Conservation (phyloP, 2,329 filamentous ascomycete genomes). For the Aspergillus sp. region DNA sequence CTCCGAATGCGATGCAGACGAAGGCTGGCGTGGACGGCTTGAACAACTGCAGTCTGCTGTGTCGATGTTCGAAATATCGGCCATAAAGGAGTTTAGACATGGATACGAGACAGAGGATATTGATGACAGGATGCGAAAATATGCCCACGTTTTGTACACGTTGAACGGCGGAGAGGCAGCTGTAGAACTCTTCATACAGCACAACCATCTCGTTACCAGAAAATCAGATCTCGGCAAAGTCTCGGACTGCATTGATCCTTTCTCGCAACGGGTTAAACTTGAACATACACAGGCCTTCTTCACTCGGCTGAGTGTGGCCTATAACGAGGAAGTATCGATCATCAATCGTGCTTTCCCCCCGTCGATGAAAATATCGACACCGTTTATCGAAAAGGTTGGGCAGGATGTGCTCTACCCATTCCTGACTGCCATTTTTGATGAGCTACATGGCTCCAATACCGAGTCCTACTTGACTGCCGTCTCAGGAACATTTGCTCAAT, state of each 20-base stretch:
- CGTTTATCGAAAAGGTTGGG: conserved; percentile 77
- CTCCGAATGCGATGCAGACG: conserved; percentile 74
- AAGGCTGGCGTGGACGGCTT: conserved; percentile 71
- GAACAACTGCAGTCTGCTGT: conserved; percentile 74
- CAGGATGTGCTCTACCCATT: conserved; percentile 85
- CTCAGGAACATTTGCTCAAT: conserved; percentile 85
- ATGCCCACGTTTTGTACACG: conserved; percentile 79
- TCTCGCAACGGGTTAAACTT: conserved; percentile 69
- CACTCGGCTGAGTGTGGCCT: conserved; percentile 67
- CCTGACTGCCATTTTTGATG: conserved; percentile 80
- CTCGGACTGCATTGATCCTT: conserved; percentile 75
- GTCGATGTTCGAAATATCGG: conserved; percentile 84
- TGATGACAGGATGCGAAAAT: conserved; percentile 83
- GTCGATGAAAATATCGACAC: conserved; percentile 68
- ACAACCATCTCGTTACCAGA: conserved; percentile 79
- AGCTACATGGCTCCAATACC: conserved; percentile 74
- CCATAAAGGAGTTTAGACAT: conserved; percentile 87
- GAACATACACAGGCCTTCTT: conserved; percentile 83
- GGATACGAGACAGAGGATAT: conserved; percentile 88
- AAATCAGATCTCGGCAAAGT: conserved; percentile 71
- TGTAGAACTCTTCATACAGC: conserved; percentile 83
- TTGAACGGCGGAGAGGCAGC: conserved; percentile 79
- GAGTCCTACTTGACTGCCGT: conserved; percentile 82
- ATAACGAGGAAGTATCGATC: conserved; percentile 79
- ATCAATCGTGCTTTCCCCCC: conserved; percentile 82